phyloP scores from a whole-genome alignment of 192 early-diverging fungal species.

The Gryganskiella cystojenkinii region DNA sequence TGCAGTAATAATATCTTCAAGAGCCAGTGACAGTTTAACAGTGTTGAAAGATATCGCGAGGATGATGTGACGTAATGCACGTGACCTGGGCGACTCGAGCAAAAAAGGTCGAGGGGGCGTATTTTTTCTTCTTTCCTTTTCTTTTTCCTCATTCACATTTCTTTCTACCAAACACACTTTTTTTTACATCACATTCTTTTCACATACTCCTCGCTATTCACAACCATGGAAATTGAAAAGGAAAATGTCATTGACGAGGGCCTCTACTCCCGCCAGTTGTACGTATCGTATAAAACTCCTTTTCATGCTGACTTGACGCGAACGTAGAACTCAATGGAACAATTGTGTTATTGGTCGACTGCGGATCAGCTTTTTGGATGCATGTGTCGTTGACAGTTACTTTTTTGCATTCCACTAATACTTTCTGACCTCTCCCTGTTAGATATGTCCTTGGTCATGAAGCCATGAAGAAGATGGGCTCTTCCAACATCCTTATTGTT shows the following conservation, averaged over 20 bases:
- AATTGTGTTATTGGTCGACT: constrained; percentile 2
- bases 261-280: constrained; percentile 99
- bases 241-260: constrained; percentile 88
- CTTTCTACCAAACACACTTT: not conserved
- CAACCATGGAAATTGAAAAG: constrained; percentile 59
- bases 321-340: constrained; percentile 24
- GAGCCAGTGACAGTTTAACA: too few relatives aligned
- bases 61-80: too few relatives aligned
- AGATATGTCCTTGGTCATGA: constrained; percentile 93
- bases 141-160: not conserved
- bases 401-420: not conserved
- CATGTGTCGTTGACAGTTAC: not conserved
- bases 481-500: constrained; percentile 95
- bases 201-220: not conserved
- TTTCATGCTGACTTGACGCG: constrained; percentile 13
- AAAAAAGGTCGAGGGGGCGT: too few relatives aligned
- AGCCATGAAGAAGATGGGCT: constrained; percentile 98
- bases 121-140: not conserved
- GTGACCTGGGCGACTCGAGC: too few relatives aligned
- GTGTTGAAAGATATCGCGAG: too few relatives aligned
- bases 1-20: too few relatives aligned
- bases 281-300: constrained; percentile 62
- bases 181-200: not conserved
- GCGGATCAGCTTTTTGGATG: not conserved
- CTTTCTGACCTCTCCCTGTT: constrained; percentile 8